phyloP scores from a whole-genome alignment of 129 eudicot species.

The Kitagawia praeruptora region DNA sequence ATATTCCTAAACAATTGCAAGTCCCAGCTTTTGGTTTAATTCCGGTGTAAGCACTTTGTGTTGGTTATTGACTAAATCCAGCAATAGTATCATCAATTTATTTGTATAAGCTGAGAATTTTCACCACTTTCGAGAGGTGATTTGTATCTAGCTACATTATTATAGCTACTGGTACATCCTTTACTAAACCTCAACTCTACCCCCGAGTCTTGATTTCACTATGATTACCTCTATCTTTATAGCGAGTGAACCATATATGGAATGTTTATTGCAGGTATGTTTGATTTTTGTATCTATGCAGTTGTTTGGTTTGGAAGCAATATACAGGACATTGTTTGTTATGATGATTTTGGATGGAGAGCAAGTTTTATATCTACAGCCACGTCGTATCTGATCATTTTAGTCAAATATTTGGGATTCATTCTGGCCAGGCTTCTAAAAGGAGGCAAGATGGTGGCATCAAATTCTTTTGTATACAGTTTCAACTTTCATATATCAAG shows the following conservation, averaged over 20 bases:
- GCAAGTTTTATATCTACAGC: neutral
- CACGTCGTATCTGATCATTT: neutral
- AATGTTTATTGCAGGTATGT: conserved; percentile 16
- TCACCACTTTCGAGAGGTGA: neutral
- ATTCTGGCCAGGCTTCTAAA: neutral
- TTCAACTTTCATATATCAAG: neutral
- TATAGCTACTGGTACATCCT: neutral
- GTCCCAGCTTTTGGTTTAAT: neutral
- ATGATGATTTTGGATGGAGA: conserved; percentile 4
- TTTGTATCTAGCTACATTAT: neutral
- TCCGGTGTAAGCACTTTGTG: neutral
- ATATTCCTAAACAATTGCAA: neutral
- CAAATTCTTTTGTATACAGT: neutral
- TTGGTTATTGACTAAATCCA: neutral
- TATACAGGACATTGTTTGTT: neutral
- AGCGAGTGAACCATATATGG: neutral
- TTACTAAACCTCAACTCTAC: neutral
- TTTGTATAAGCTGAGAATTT: neutral
- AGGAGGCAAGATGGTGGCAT: neutral
- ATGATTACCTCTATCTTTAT: neutral
- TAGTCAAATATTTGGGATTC: neutral
- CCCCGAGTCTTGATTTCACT: neutral
- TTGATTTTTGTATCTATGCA: conserved; percentile 5
- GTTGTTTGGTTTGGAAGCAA: conserved; percentile 7
- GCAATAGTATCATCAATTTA: neutral